phyloP scores from a whole-genome alignment of 2,329 filamentous ascomycete species.

The Magnaporthales sp. region DNA sequence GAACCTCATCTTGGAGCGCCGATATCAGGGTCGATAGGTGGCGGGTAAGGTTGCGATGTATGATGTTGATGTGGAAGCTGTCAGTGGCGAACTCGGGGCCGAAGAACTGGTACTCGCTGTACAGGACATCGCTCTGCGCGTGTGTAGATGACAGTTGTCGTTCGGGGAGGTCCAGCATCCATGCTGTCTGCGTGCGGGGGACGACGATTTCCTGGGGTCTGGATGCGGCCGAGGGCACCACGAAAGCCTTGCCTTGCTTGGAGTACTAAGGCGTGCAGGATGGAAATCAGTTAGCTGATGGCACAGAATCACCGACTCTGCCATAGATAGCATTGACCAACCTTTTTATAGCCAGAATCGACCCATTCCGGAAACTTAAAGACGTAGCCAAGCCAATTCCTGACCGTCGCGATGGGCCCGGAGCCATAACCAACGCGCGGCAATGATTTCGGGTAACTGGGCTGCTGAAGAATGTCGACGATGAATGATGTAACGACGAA shows the following conservation, averaged over 20 bases:
- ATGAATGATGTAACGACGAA: constrained; percentile 29
- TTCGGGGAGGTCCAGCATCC: constrained; percentile 40
- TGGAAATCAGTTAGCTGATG: background rate
- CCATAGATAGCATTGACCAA: constrained; percentile 6
- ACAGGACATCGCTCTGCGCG: constrained; percentile 36
- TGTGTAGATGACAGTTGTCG: constrained; percentile 28
- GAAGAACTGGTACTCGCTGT: constrained; percentile 33
- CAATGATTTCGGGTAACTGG: constrained; percentile 28
- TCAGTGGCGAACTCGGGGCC: constrained; percentile 23
- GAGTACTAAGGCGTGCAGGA: constrained; percentile 22
- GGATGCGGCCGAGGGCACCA: constrained; percentile 30
- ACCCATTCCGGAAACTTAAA: constrained; percentile 29
- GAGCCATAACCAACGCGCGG: constrained; percentile 30
- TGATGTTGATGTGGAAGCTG: constrained; percentile 29
- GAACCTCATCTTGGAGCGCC: constrained; percentile 30
- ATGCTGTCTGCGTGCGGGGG: constrained; percentile 31
- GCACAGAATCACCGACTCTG: background rate
- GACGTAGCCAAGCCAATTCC: constrained; percentile 30
- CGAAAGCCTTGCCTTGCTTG: constrained; percentile 30
- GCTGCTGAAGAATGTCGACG: constrained; percentile 28
- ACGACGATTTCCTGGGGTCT: constrained; percentile 34
- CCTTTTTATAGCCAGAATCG: constrained; percentile 32
- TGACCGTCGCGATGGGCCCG: constrained; percentile 25
- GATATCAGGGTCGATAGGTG: constrained; percentile 29
- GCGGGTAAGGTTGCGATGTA: constrained; percentile 34